Evolutionary conservation across 1,284 basidiomycete species (phyloP).

Genomic region (Marasmius fiardii): DNA sequence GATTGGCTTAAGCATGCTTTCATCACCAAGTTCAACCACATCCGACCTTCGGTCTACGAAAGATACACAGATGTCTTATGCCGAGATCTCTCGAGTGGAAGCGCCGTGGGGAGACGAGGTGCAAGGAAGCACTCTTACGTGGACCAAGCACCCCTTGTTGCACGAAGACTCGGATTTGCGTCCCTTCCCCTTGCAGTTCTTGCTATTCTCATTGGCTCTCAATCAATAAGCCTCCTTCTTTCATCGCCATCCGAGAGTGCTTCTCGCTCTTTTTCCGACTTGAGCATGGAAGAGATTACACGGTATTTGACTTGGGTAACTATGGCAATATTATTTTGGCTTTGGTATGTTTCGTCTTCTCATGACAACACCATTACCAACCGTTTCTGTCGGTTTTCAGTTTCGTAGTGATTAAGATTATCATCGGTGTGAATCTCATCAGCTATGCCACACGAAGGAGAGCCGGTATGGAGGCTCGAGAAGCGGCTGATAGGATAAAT

Average conservation of each 20-base stretch:
- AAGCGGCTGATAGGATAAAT: constrained; percentile 70
- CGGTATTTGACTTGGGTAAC: constrained; percentile 62
- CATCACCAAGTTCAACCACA: constrained; percentile 97
- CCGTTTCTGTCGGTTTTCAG: constrained; percentile 31
- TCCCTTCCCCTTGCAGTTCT: constrained; percentile 91
- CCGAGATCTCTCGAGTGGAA: constrained; percentile 86
- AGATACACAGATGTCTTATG: constrained; percentile 96
- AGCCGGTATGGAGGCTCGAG: constrained; percentile 74
- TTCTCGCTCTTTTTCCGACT: constrained; percentile 34
- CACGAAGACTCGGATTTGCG: constrained; percentile 91
- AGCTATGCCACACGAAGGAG: constrained; percentile 78
- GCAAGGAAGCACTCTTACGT: constrained; percentile 87
- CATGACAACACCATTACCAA: not conserved
- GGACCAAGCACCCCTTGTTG: constrained; percentile 94
- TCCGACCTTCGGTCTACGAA: constrained; percentile 93
- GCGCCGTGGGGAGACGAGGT: constrained; percentile 61
- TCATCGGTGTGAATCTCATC: constrained; percentile 84
- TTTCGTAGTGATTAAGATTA: constrained; percentile 81
- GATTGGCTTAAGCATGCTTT: constrained; percentile 99
- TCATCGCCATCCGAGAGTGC: constrained; percentile 34
- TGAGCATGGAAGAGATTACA: constrained; percentile 46
- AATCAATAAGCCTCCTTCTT: constrained; percentile 70
- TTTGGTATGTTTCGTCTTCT: constrained; percentile 55
- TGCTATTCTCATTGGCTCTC: constrained; percentile 83
- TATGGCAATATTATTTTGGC: constrained; percentile 73